phyloP scores from a whole-genome alignment of 495 filamentous ascomycete species.

The Hyaloscypha hepaticicola region DNA sequence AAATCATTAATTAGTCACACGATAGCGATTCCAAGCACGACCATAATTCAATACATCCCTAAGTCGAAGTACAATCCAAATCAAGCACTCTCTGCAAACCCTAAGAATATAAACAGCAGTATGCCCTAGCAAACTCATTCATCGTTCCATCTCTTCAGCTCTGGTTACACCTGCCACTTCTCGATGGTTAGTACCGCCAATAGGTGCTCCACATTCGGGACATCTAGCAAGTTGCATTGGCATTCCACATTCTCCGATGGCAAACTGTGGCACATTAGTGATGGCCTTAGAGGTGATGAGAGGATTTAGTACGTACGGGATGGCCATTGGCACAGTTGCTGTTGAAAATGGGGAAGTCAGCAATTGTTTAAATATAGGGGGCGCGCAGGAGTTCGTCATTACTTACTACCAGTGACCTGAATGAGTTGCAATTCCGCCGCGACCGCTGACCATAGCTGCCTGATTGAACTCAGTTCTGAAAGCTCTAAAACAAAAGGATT shows the following conservation, averaged over 20 bases:
- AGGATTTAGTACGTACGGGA: neutral
- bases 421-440: conserved; percentile 32
- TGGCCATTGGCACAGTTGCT: neutral
- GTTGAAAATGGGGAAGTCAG: too few species aligned
- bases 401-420: conserved; percentile 34
- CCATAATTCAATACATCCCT: too few species aligned
- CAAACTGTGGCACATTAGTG: conserved; percentile 38
- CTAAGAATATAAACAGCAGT: too few species aligned
- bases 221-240: conserved; percentile 52
- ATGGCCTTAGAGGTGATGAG: neutral
- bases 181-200: conserved; percentile 48
- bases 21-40: too few species aligned
- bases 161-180: conserved; percentile 41
- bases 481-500: too few species aligned
- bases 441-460: conserved; percentile 34
- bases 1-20: too few species aligned
- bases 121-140: too few species aligned
- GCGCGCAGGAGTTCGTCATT: too few species aligned
- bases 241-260: conserved; percentile 57
- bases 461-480: neutral
- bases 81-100: too few species aligned
- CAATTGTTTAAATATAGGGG: too few species aligned
- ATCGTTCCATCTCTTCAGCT: neutral
- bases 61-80: too few species aligned
- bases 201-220: conserved; percentile 49